Evolutionary conservation across 257 asterid genomes (phyloP), one percentile per base, ranked within the genome.

Genomic region (Solanum raphanifolium): DNA sequence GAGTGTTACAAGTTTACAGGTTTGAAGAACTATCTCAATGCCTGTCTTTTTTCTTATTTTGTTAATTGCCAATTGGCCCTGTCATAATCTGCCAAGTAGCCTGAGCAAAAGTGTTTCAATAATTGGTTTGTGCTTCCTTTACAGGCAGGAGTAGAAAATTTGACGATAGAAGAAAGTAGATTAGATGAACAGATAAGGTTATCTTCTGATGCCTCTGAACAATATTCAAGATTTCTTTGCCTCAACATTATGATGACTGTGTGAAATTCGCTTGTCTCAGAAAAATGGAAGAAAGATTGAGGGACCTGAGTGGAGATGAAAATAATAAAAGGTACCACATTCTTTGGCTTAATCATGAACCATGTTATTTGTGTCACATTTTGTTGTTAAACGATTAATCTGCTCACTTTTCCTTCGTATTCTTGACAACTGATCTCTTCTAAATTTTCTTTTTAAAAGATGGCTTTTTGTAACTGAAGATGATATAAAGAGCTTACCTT

Each of bases 391-490:
- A 21, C 20, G 55, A 60, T 83, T 31, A 29, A 84, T 52, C 73
- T 34, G 38, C 87, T 90, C 58, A 87, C 65, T 16, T 72, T 85
- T 68, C 43, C 21, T 3, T 79, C 10, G 60, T 46, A 39, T 52
- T 48, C 43, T 90, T 82, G 86, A 76, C 29, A 11, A 48, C 43
- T 82, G 29, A 82, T 87, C 58, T 82, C 85, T 31, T 84, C 82
- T 79, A 65, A 43, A 38, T 75, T 29, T 79, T 83, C 83, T 87
- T 83, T 89, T 83, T 84, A 41, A 62, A 91, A 97, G 99, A 88
- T 94, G 97, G 98, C 98, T 97, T 83, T 94, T 93, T 87, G 94
- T 97, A n/a, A 95, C 96, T 52, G 96, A 93, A 92, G 98, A 97
- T 74, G 99, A 97, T 89, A 95, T 95, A 84, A 93, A 95, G 90